Percentiles rank a stretch among this genome's conserved stretches.
These are phyloP conservation scores for Fusarium miscanthi DNA, from an alignment of 2,329 filamentous ascomycete species.

Conservation along the genomic window DNA sequence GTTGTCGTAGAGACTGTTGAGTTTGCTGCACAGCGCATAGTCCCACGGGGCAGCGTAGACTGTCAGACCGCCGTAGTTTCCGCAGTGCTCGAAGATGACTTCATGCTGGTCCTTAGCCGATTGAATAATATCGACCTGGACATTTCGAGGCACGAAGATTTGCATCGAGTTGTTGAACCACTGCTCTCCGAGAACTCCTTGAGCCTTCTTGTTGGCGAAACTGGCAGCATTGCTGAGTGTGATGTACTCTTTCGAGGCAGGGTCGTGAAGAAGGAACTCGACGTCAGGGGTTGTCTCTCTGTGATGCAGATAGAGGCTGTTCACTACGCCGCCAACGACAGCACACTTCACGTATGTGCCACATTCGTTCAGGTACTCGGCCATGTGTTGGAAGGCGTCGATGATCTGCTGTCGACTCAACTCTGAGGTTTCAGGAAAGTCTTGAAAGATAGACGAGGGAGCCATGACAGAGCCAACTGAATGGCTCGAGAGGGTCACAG, in stretches of 20 bases:
- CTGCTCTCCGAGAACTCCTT: slow-evolving; percentile 29
- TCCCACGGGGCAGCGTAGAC: slow-evolving; percentile 39
- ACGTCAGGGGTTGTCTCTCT: slow-evolving; percentile 37
- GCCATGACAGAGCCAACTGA: slow-evolving; percentile 32
- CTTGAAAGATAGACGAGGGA: slow-evolving; percentile 29
- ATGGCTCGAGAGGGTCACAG: slow-evolving; percentile 31
- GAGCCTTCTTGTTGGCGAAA: slow-evolving; percentile 30
- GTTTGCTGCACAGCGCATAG: slow-evolving; percentile 37
- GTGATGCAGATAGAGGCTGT: slow-evolving; percentile 34
- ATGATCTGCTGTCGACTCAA: slow-evolving; percentile 23
- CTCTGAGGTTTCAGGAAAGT: slow-evolving; percentile 26
- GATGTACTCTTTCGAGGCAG: slow-evolving; percentile 17
- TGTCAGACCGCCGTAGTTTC: slow-evolving; percentile 24
- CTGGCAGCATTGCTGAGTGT: slow-evolving; percentile 31
- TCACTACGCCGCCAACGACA: slow-evolving; percentile 37
- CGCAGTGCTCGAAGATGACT: slow-evolving; percentile 33
- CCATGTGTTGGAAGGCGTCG: slow-evolving; percentile 35
- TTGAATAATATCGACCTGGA: slow-evolving; percentile 20
- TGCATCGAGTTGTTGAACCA: slow-evolving; percentile 43
- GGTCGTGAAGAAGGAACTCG: slow-evolving; percentile 35
- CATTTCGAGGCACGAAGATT: slow-evolving; percentile 27
- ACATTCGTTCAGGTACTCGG: slow-evolving; percentile 35
- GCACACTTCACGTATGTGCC: slow-evolving; percentile 23
- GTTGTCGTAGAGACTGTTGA: slow-evolving; percentile 34
- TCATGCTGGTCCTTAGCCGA: slow-evolving; percentile 27